Percentiles rank a stretch among this genome's conserved stretches.
Conservation (phyloP, 2,329 filamentous ascomycete genomes). For the Colletotrichum eleusines region DNA sequence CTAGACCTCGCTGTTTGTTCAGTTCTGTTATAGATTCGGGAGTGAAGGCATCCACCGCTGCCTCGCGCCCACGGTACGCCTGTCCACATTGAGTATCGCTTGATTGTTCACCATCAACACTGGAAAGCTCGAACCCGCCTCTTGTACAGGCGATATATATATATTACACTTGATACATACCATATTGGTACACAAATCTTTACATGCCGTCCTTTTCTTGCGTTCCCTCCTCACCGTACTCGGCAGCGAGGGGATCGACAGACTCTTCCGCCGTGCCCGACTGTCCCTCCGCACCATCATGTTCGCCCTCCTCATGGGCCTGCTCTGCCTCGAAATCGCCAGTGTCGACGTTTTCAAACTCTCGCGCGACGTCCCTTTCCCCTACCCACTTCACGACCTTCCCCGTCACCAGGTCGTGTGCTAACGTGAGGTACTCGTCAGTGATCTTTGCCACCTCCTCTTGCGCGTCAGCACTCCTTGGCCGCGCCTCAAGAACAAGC, state of each 20-base stretch:
- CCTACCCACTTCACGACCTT: conserved; percentile 29
- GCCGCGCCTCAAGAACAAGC: conserved; percentile 55
- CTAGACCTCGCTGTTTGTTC: too few species aligned
- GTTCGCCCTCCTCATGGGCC: background rate
- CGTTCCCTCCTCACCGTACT: background rate
- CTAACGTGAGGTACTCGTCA: conserved; percentile 8
- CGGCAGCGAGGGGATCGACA: background rate
- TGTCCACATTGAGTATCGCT: background rate
- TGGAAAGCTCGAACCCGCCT: background rate
- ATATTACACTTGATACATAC: conserved; percentile 27
- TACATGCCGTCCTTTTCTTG: conserved; percentile 7
- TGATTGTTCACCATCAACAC: background rate
- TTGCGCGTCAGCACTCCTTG: background rate
- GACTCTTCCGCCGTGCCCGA: background rate
- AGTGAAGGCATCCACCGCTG: too few species aligned
- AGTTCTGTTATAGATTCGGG: background rate
- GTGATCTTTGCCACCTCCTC: background rate
- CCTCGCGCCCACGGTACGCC: background rate
- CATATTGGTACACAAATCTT: background rate
- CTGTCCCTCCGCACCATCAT: background rate
- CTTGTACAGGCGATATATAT: conserved; percentile 17
- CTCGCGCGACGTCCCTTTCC: conserved; percentile 12
- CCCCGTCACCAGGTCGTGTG: conserved; percentile 18
- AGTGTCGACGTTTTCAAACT: background rate
- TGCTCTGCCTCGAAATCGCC: background rate